A percentile compares a stretch with the other conserved stretches of the same genome.
Conservation (phyloP, 306 rosid species). For the Castanea sativa region DNA sequence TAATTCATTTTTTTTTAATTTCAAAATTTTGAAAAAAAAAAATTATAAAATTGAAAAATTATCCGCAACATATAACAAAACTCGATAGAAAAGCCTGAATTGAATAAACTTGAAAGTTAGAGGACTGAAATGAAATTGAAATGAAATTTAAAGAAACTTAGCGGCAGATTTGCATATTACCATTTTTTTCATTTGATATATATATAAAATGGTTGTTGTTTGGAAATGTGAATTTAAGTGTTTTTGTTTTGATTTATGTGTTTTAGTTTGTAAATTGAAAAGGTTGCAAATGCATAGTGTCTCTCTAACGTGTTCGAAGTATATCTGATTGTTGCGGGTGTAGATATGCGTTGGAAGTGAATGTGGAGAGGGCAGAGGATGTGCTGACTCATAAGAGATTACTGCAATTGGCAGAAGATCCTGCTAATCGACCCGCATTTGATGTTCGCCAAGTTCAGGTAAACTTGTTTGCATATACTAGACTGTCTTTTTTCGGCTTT, state of each 20-base stretch:
- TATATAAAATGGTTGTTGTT: background rate
- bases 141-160: too few species aligned
- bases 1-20: too few species aligned
- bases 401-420: constrained; percentile 79
- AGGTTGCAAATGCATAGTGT: constrained; percentile 1
- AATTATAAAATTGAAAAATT: too few species aligned
- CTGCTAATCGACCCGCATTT: constrained; percentile 69
- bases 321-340: constrained; percentile 40
- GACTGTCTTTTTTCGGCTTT: background rate
- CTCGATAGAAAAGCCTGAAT: too few species aligned
- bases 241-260: background rate
- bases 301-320: constrained; percentile 34
- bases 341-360: constrained; percentile 96
- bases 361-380: constrained; percentile 98
- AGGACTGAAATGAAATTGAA: too few species aligned
- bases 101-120: too few species aligned
- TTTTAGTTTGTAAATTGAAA: constrained; percentile 36
- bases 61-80: too few species aligned
- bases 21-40: too few species aligned
- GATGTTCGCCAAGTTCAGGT: constrained; percentile 95
- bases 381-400: constrained; percentile 83
- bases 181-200: background rate
- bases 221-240: background rate
- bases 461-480: background rate
- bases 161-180: too few species aligned